These are phyloP conservation scores for Dalbergia oliveri DNA, from an alignment of 306 rosid species.

Conservation along the genomic window DNA sequence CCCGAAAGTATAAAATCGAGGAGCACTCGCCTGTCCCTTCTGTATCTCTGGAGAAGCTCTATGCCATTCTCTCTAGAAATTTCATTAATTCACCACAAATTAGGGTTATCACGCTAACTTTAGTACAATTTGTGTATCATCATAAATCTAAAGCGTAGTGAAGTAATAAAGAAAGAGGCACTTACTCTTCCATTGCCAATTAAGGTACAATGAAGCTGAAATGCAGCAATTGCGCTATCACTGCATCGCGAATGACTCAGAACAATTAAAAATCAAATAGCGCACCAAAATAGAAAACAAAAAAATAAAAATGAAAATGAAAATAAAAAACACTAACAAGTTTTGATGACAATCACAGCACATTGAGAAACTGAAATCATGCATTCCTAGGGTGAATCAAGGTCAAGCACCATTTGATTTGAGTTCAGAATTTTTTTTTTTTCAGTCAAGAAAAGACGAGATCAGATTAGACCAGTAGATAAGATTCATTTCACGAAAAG, in stretches of 20 bases:
- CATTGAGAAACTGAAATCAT: not conserved
- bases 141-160: conserved; percentile 28
- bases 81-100: conserved; percentile 35
- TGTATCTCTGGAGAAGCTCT: conserved; percentile 83
- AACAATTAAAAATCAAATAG: conserved; percentile 30
- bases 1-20: conserved; percentile 94
- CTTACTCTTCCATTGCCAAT: conserved; percentile 90
- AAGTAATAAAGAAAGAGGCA: conserved; percentile 24
- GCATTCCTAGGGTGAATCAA: conserved; percentile 11
- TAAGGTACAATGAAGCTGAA: conserved; percentile 33
- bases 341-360: too few relatives aligned
- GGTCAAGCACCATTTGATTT: conserved; percentile 13
- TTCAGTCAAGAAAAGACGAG: not conserved
- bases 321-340: not conserved
- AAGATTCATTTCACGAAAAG: conserved; percentile 33
- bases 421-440: not conserved
- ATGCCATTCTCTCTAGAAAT: conserved; percentile 71
- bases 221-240: conserved; percentile 42
- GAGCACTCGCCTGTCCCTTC: conserved; percentile 88
- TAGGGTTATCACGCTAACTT: conserved; percentile 17
- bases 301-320: not conserved
- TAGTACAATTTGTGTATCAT: conserved; percentile 9
- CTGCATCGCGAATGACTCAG: conserved; percentile 37
- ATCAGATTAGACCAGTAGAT: conserved; percentile 38
- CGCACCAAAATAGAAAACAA: not conserved